These are phyloP conservation scores for Cladosporium velox DNA, from an alignment of 2,329 filamentous ascomycete species.

Conservation along the genomic window DNA sequence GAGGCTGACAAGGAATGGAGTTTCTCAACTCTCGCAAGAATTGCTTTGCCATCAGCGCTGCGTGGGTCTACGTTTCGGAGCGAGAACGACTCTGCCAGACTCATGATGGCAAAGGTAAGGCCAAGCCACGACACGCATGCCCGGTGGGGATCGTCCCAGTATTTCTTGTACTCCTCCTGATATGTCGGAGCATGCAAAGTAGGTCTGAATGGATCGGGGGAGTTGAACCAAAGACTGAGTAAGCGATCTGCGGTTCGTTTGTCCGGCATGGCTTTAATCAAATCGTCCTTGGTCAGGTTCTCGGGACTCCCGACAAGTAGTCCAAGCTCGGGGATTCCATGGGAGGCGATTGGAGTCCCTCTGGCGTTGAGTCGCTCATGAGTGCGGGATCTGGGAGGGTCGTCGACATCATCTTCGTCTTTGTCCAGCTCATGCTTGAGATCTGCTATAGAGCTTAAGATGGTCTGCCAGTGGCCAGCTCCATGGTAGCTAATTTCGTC, in stretches of 20 bases:
- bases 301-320: constrained; percentile 32
- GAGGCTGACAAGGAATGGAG: constrained; percentile 37
- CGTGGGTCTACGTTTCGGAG: constrained; percentile 30
- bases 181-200: constrained; percentile 63
- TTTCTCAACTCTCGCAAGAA: constrained; percentile 27
- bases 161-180: constrained; percentile 46
- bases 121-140: constrained; percentile 50
- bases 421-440: constrained; percentile 37
- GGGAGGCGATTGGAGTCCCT: neutral
- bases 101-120: constrained; percentile 50
- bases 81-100: constrained; percentile 40
- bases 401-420: constrained; percentile 27
- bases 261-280: constrained; percentile 37
- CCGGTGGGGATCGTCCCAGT: constrained; percentile 45
- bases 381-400: constrained; percentile 19
- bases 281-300: constrained; percentile 32
- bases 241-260: constrained; percentile 36
- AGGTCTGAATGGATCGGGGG: constrained; percentile 38
- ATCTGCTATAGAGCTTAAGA: constrained; percentile 63
- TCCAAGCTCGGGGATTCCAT: constrained; percentile 26
- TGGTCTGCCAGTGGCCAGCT: constrained; percentile 79
- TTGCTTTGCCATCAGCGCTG: constrained; percentile 23
- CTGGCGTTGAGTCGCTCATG: neutral
- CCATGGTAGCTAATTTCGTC: constrained; percentile 78
- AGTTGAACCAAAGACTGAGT: constrained; percentile 40